These are phyloP conservation scores for sweet orange (Citrus sinensis) DNA, from an alignment of 345 rosid species.

Conservation along the genomic window DNA sequence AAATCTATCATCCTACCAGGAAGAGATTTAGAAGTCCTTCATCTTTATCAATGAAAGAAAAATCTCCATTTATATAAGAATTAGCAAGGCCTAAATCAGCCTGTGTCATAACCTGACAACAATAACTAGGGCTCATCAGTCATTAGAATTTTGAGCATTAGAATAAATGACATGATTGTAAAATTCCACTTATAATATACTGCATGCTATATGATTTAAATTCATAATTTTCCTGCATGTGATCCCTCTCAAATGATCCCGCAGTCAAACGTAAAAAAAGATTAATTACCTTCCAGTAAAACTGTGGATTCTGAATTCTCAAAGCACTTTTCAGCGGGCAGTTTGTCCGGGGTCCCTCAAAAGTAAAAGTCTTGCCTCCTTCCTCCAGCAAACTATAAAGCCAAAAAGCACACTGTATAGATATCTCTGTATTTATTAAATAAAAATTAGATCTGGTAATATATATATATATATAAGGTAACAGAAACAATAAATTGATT, in stretches of 20 bases:
- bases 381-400: slow-evolving; percentile 66
- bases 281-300: slow-evolving; percentile 83
- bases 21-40: slow-evolving; percentile 71
- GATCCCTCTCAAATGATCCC: not conserved
- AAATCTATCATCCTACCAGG: slow-evolving; percentile 39
- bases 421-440: not conserved
- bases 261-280: not conserved
- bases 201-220: not conserved
- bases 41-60: slow-evolving; percentile 72
- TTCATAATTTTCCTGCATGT: not conserved
- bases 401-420: not conserved
- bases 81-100: slow-evolving; percentile 95
- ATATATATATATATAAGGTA: too few relatives aligned
- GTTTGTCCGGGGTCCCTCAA: slow-evolving; percentile 47
- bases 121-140: not conserved
- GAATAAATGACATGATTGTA: not conserved
- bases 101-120: slow-evolving; percentile 17
- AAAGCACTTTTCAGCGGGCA: slow-evolving; percentile 46
- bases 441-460: not conserved
- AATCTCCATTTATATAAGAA: slow-evolving; percentile 83
- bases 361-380: slow-evolving; percentile 80
- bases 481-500: too few relatives aligned
- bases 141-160: not conserved
- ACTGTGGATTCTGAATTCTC: slow-evolving; percentile 73
- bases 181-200: not conserved